Percentiles rank a stretch among this genome's conserved stretches.
Evolutionary conservation across 1,284 basidiomycete species (phyloP).

Genomic region (Microbotryum saponariae): DNA sequence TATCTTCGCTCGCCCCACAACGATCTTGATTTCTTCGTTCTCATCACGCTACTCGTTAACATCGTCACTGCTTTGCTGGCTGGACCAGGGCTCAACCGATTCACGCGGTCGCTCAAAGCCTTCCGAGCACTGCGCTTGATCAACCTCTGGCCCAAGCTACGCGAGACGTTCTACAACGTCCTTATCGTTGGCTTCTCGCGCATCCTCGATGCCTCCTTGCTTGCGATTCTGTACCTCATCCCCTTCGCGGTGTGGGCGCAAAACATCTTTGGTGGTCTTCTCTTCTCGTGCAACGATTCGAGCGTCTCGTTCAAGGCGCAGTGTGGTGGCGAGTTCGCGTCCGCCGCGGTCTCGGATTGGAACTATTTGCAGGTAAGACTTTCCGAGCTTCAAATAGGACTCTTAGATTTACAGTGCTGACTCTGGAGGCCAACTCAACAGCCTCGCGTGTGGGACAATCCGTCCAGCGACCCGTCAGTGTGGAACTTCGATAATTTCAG

Average conservation of each 20-base stretch:
- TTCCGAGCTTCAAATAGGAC: too few relatives aligned
- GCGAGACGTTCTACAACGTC: constrained; percentile 75
- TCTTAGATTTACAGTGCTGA: too few relatives aligned
- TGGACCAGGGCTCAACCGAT: constrained; percentile 62
- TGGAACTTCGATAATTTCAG: constrained; percentile 91
- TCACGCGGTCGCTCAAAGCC: constrained; percentile 80
- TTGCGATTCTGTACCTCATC: constrained; percentile 89
- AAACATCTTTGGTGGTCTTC: constrained; percentile 81
- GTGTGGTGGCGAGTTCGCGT: constrained; percentile 68
- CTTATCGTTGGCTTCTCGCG: constrained; percentile 79
- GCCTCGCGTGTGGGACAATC: constrained; percentile 84
- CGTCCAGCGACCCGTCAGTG: constrained; percentile 74
- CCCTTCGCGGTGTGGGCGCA: constrained; percentile 96
- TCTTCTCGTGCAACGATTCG: constrained; percentile 78
- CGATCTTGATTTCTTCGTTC: constrained; percentile 77
- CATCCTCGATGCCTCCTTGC: constrained; percentile 81
- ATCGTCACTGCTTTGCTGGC: constrained; percentile 68
- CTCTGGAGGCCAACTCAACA: constrained; percentile 46
- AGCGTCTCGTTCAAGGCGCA: constrained; percentile 52
- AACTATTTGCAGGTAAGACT: constrained; percentile 44
- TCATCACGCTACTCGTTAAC: constrained; percentile 74
- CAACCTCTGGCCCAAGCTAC: constrained; percentile 77
- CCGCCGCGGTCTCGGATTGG: constrained; percentile 49
- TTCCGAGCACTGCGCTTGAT: constrained; percentile 82
- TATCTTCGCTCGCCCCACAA: constrained; percentile 92